Conservation (phyloP, 225 moss, liverwort and hornwort genomes). For the Pleurozium schreberi region DNA sequence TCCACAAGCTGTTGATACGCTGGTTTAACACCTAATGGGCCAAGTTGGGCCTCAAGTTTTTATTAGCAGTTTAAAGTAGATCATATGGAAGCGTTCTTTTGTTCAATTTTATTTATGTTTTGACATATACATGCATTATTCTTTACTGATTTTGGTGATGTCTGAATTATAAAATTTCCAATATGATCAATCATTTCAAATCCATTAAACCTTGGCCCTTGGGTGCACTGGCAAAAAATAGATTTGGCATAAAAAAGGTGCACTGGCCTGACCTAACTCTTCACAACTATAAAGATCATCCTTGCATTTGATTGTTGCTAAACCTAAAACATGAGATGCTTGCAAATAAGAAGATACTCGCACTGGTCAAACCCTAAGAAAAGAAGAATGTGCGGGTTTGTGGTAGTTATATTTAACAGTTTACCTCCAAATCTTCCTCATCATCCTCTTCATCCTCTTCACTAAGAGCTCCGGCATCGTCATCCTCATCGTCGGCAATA, state of each 20-base stretch:
- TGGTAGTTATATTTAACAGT: background rate
- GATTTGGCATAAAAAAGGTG: background rate
- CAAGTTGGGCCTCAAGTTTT: background rate
- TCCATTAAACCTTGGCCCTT: background rate
- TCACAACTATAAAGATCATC: background rate
- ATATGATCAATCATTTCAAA: background rate
- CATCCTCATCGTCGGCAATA: slow-evolving; percentile 16
- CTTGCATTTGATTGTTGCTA: background rate
- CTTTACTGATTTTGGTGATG: background rate
- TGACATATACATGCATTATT: background rate
- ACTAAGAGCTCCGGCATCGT: slow-evolving; percentile 15
- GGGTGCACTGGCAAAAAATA: too few relatives aligned
- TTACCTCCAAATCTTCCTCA: slow-evolving; percentile 56
- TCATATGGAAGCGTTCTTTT: background rate
- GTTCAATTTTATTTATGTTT: background rate
- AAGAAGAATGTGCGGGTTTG: background rate
- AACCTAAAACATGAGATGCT: background rate
- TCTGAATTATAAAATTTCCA: background rate
- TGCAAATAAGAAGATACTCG: background rate
- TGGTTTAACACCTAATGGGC: background rate
- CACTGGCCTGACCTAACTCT: background rate
- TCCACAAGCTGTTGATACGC: background rate
- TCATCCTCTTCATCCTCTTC: slow-evolving; percentile 41
- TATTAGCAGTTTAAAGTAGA: background rate
- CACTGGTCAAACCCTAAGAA: background rate